Evolutionary conservation across 2,329 filamentous ascomycete genomes (phyloP), one percentile per base, ranked within the genome.

Genomic region (Colletotrichum trifolii): DNA sequence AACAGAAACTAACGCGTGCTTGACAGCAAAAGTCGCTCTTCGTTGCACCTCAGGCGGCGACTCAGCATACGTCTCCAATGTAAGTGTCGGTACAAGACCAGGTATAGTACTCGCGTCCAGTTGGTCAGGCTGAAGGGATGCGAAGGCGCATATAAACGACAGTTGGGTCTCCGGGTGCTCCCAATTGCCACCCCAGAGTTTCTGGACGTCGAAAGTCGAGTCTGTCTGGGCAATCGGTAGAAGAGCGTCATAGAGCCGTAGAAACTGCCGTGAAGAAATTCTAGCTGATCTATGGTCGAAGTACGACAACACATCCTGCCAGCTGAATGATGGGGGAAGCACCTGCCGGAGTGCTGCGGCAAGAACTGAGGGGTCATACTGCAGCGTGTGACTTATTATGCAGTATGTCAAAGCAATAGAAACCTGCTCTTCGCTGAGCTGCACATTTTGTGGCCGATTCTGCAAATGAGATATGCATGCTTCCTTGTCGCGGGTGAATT

Each of bases 131-230:
- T 86, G 87, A 61, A 94, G 85, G 4, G 91, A 92, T 25, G 95
- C 85, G 75, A 95, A 97, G 15, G 94, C 94, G 68, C 91, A 91
- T 58, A 98, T 87, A 75, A 98, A 97, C n/a, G 94, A 96, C 40
- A 99, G 82, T 69, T 98, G 95, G 0, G 96, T 93, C 67, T 97
- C 89, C 12, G 91, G 87, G 70, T 96, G 88, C 67, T 90, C 88
- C 95, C 96, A 99, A 67, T 87, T 83, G 72, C 94, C 94, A 64
- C 94, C 94, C 94, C 96, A 98, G 25, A 99, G 82, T 43, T 85
- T 86, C 75, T 97, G 94, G 48, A 99, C 91, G 74, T 97, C 93
- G 71, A 98, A 89, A 34, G 82, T 81, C 13, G 85, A 80, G 9
- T 82, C 78, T n/a, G 85, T 82, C 57, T 81, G 80, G 2, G 94